Conservation (phyloP, 2,329 filamentous ascomycete genomes). For the Stachybotrys echinatus region DNA sequence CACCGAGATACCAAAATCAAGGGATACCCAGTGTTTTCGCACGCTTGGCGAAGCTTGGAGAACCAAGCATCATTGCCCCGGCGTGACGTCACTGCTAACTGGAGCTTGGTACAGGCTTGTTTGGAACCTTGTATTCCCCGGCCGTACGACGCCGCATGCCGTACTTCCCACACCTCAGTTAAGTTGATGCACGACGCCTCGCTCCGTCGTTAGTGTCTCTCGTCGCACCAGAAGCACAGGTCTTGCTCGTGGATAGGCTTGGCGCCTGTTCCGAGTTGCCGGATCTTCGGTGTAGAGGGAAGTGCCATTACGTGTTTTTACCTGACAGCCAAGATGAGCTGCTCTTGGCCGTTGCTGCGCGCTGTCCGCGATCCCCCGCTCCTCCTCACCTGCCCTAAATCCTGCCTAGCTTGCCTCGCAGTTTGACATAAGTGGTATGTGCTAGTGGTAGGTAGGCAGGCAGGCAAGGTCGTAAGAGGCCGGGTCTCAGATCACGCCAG, state of each 20-base stretch:
- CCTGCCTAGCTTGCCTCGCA: neutral
- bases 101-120: too few species aligned
- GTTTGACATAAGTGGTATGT: too few species aligned
- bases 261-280: neutral
- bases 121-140: too few species aligned
- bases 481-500: neutral
- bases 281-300: neutral
- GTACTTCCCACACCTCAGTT: too few species aligned
- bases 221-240: neutral
- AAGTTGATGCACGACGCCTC: neutral
- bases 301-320: neutral
- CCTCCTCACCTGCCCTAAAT: neutral
- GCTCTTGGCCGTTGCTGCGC: neutral
- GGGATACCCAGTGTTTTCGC: too few species aligned
- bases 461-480: too few species aligned
- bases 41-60: too few species aligned
- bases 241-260: neutral
- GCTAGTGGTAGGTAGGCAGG: too few species aligned
- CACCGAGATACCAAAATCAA: too few species aligned
- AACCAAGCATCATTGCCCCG: too few species aligned
- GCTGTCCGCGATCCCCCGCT: neutral
- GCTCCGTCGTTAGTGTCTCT: neutral
- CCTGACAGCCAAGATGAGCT: neutral
- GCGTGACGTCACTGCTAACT: too few species aligned
- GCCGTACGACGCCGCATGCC: too few species aligned